Evolutionary conservation across 495 filamentous ascomycete genomes (phyloP), one percentile per base, ranked within the genome.

Genomic region (Hypoxylon cercidicola): DNA sequence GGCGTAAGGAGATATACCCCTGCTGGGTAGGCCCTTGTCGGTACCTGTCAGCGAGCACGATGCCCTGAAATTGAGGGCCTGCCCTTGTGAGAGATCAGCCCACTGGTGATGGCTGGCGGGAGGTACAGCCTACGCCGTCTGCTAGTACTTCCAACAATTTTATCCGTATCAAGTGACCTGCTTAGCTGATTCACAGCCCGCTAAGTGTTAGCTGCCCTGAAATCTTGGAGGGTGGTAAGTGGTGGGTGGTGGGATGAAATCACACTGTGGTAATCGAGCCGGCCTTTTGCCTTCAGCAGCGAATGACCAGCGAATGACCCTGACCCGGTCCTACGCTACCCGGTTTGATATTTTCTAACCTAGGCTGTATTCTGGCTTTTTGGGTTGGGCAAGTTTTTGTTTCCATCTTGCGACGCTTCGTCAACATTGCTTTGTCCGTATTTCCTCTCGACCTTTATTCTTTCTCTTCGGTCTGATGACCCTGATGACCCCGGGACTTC

Each of bases 81-180:
- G 65, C 65, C 60, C 65, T 64, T 68, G 65, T 51, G 46, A 45
- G 60, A 68, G 60, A 68, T 68, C 65, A 68, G 65, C 60, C 55
- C 60, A 68, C 52, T 19, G 30, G 25, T 13, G 58, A 60, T 55
- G 54, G 65, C 34, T 44, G 46, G 58, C 43, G 48, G 28, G 30
- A 63, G 19, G 65, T 64, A 64, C 23, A 60, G 60, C 30, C 19
- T 63, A 63, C 64, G 49, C 55, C 49, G 44, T 21, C 43, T 49
- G 34, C 40, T 21, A 21, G 55, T 60, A 62, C 47, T 45, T 41
- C 43, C 41, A 58, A 39, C 47, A 49, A 58, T 67, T 67, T 67
- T 67, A 67, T 40, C 64, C 64, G 18, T 68, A 55, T 68, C 64
- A 68, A 68, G 55, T 68, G 64, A 68, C 64, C 64, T 62, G 48